Evolutionary conservation across 2,329 filamentous ascomycete genomes (phyloP), one percentile per base, ranked within the genome.

Genomic region (Diaporthe vaccinii): DNA sequence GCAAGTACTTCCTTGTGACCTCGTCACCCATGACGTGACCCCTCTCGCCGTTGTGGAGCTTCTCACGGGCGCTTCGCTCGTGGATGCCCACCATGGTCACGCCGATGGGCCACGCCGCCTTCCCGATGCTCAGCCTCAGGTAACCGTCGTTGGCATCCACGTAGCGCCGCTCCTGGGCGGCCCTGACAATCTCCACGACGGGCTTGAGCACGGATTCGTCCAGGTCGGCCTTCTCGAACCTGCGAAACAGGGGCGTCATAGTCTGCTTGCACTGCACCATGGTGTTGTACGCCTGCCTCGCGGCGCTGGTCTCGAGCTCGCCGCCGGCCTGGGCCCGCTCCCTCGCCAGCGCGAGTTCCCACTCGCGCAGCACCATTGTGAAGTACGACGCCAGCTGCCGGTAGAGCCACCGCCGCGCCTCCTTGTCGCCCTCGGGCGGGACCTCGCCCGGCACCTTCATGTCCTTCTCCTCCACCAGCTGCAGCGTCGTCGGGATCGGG

Each of bases 1-100:
- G 97, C 79, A 99, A 84, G 82, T 96, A 98, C 86, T 98, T 99
- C 78, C 97, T 91, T 71, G 97, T 99, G 59, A 94, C 92, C 86
- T 99, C 97, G 82, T 98, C 97, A 75, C 95, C 96, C 93, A 99
- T 95, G 80, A 98, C 98, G 83, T 99, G 96, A 5, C 96, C 97
- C 81, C 95, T 93, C 81, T 93, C 92, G 75, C 93, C 93, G 83
- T 97, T 92, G 82, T 98, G 96, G 76, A 99, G 87, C 86, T 99
- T 99, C 86, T 99, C 97, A 77, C 97, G 91, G 28, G 97, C 96
- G 79, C 94, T 97, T 82, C 97, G 92, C 88, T 98, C 97, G 90
- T 99, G 97, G 80, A 99, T 99, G 88, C 97, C 97, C 81, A 99
- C 97, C 97, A 98, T 99, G 83, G 97, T 99, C 53, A 99, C 97